Conservation (phyloP, 768 basidiomycete genomes). For the Hortiboletus flavorubellus region DNA sequence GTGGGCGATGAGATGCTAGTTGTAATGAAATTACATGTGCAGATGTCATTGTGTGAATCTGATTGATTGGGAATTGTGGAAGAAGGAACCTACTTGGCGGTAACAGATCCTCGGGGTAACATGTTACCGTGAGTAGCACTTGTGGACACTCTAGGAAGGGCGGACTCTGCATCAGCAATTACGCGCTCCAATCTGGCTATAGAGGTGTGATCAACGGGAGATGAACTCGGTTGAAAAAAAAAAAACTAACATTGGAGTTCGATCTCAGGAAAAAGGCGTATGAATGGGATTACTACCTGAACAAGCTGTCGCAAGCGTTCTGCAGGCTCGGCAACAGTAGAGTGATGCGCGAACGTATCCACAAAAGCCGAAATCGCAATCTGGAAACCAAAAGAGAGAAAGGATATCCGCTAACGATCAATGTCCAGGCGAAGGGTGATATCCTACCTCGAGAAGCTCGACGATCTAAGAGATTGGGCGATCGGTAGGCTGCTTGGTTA, state of each 20-base stretch:
- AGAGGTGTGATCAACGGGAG: neutral
- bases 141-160: neutral
- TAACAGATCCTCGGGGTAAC: neutral
- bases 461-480: conserved; percentile 41
- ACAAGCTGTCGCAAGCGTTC: conserved; percentile 18
- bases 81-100: conserved; percentile 12
- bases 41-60: conserved; percentile 2
- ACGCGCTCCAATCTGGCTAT: conserved; percentile 22
- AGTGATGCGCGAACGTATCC: conserved; percentile 5
- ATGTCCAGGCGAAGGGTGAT: neutral
- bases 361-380: conserved; percentile 20
- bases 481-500: conserved; percentile 2
- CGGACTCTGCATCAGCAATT: conserved; percentile 4
- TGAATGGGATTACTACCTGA: conserved; percentile 20
- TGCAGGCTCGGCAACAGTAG: conserved; percentile 1
- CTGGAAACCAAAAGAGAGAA: conserved; percentile 13
- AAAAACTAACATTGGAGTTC: conserved; percentile 22
- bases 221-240: neutral
- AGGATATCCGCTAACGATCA: neutral
- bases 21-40: neutral
- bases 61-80: neutral
- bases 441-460: conserved; percentile 45
- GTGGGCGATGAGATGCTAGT: conserved; percentile 1
- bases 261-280: conserved; percentile 17
- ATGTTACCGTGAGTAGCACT: neutral